phyloP scores from a whole-genome alignment of 805 yeast genomes.

The Deakozyma indianensis region DNA sequence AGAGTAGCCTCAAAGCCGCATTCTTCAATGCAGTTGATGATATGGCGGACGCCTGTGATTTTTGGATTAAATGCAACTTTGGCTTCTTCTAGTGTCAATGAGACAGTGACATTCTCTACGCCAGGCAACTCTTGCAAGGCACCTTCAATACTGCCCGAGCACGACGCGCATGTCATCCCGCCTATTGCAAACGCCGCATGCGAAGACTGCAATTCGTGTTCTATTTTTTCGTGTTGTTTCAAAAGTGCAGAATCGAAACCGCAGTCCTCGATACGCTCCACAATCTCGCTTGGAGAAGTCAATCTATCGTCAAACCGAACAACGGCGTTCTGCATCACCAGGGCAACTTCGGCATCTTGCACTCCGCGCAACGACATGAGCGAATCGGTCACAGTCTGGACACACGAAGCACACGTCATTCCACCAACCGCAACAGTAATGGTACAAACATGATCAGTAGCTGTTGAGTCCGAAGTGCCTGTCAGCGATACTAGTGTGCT shows the following conservation, averaged over 20 bases:
- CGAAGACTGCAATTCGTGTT: conserved; percentile 2
- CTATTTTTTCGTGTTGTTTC: conserved; percentile 1
- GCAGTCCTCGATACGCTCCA: conserved; percentile 51
- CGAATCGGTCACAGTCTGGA: conserved; percentile 47
- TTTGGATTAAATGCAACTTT: conserved; percentile 36
- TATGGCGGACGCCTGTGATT: conserved; percentile 39
- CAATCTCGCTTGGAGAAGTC: conserved; percentile 24
- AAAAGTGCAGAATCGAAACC: conserved; percentile 47
- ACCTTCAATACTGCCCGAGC: conserved; percentile 35
- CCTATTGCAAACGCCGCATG: conserved; percentile 22
- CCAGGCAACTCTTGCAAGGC: conserved; percentile 34
- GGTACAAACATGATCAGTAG: not conserved
- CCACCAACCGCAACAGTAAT: conserved; percentile 36
- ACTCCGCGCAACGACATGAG: conserved; percentile 39
- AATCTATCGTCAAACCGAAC: conserved; percentile 32
- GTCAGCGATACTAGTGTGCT: not conserved
- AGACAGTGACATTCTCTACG: conserved; percentile 33
- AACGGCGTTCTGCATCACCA: conserved; percentile 60
- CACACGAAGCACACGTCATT: conserved; percentile 89
- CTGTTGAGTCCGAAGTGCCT: not conserved
- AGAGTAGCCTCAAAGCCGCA: conserved; percentile 40
- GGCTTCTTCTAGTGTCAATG: conserved; percentile 41
- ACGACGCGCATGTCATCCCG: conserved; percentile 52
- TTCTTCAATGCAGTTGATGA: conserved; percentile 39
- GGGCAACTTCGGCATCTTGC: conserved; percentile 42